phyloP scores from a whole-genome alignment of 331 rosid species.

The Cucumis variabilis region DNA sequence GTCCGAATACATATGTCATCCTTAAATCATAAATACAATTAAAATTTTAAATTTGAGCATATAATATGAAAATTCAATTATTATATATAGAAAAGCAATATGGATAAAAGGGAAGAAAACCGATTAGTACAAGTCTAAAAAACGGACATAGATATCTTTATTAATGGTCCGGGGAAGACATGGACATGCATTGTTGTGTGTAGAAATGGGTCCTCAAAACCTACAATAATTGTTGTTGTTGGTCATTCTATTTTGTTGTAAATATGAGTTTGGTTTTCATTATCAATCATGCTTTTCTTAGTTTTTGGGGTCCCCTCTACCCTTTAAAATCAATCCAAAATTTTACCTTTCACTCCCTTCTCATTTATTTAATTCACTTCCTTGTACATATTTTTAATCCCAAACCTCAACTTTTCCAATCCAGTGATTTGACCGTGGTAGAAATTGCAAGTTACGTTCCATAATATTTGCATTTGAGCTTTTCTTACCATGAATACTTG shows the following conservation, averaged over 20 bases:
- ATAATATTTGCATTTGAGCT: too few relatives aligned
- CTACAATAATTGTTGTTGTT: slow-evolving; percentile 43
- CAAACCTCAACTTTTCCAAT: too few relatives aligned
- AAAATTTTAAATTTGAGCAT: too few relatives aligned
- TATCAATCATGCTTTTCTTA: slow-evolving; percentile 39
- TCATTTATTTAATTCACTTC: slow-evolving; percentile 48
- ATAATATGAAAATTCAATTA: neutral
- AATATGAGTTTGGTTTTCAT: slow-evolving; percentile 32
- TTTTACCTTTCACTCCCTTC: slow-evolving; percentile 31
- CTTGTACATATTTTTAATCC: neutral
- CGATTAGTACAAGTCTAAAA: neutral
- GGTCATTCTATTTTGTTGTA: slow-evolving; percentile 43
- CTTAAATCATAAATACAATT: too few relatives aligned
- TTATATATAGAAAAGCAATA: neutral
- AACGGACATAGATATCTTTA: slow-evolving; percentile 34
- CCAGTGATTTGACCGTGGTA: too few relatives aligned
- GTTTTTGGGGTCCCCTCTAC: slow-evolving; percentile 43
- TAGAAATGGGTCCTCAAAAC: slow-evolving; percentile 39
- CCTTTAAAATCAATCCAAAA: slow-evolving; percentile 51
- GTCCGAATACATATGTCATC: too few relatives aligned
- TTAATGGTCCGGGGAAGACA: slow-evolving; percentile 7
- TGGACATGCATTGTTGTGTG: slow-evolving; percentile 18
- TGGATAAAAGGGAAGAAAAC: neutral
- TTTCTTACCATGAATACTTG: too few relatives aligned
- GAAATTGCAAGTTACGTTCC: too few relatives aligned